Evolutionary conservation across 75 land plant species (phyloP), one percentile per base, ranked within the genome.

Genomic region (Isoetes taiwanensis): DNA sequence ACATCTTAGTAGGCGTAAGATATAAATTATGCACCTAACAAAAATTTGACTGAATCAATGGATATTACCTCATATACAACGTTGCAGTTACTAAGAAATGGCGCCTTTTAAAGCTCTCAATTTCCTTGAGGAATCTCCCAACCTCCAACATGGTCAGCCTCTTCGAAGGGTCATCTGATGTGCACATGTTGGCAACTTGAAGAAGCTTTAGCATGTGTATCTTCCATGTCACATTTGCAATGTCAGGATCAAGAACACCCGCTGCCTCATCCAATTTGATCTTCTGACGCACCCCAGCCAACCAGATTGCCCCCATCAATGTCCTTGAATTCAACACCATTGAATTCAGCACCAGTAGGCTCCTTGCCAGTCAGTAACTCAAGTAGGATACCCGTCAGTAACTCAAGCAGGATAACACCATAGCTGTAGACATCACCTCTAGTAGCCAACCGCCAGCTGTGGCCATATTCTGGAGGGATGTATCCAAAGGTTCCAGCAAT

Each of bases 401-500:
- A 70, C 69, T 84, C 88, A 29, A 80, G 56, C 39, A 84, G 41
- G 23, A 84, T 76, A 6, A 84, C 83, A 0, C 88, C 88, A 57
- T 77, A 84, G 39, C 80, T 84, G 64, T 80, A 84, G 12, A 84
- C 80, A 55, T 84, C 88, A 0, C 84, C 76, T 16, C 78, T 77
- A 1, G 71, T 65, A 1, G 83, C 80, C 0, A 78, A 61, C 25
- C 82, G 68, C 40, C 83, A 79, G 12, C 75, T 76, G 56, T 73
- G 70, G 32, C 79, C 84, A 57, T 84, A 84, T 53, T 84, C 88
- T 0, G 88, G 88, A 8, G 88, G 84, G 40, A 81, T 77, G 65
- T 84, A 84, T 2, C 83, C 84, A 31, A 78, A 81, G 1, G 84
- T 71, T 1, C 84, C 84, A 17, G 84, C 84, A 29, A 81, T 72